Evolutionary conservation across 208 protist genomes (phyloP).

Genomic region (Acanthamoeba lenticulata): DNA sequence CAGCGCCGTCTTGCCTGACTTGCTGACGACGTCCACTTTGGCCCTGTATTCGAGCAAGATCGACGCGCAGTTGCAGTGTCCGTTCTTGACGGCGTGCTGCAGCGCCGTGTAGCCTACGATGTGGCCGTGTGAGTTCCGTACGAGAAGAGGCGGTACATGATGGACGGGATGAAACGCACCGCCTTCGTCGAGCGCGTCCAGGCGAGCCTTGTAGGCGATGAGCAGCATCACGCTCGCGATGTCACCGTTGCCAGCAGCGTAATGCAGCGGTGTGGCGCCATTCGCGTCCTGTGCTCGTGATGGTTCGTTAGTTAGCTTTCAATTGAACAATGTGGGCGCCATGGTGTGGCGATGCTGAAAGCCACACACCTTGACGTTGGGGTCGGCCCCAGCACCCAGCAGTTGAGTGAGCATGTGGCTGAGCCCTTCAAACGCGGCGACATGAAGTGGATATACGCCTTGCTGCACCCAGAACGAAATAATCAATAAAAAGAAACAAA

Average conservation of each 20-base stretch:
- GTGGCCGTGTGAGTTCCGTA: neutral
- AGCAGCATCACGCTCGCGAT: neutral
- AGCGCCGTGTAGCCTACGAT: neutral
- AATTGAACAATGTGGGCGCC: too few relatives aligned
- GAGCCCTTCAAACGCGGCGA: neutral
- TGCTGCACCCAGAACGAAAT: neutral
- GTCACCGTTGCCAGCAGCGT: neutral
- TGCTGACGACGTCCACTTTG: neutral
- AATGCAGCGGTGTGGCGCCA: neutral
- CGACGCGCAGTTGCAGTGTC: neutral
- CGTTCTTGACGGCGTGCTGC: neutral
- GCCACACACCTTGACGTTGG: neutral
- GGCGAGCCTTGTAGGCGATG: neutral
- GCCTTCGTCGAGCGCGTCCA: neutral
- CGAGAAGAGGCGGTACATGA: neutral
- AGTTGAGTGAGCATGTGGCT: neutral
- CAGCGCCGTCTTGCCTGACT: neutral
- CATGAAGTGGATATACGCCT: neutral
- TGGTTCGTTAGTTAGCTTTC: neutral
- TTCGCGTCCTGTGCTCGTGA: neutral
- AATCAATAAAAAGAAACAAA: neutral
- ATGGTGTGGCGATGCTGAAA: neutral
- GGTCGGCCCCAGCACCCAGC: neutral
- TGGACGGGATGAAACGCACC: neutral
- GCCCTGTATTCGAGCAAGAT: neutral